Evolutionary conservation across 768 basidiomycete species (phyloP).

Genomic region (Lactarius tabidus): DNA sequence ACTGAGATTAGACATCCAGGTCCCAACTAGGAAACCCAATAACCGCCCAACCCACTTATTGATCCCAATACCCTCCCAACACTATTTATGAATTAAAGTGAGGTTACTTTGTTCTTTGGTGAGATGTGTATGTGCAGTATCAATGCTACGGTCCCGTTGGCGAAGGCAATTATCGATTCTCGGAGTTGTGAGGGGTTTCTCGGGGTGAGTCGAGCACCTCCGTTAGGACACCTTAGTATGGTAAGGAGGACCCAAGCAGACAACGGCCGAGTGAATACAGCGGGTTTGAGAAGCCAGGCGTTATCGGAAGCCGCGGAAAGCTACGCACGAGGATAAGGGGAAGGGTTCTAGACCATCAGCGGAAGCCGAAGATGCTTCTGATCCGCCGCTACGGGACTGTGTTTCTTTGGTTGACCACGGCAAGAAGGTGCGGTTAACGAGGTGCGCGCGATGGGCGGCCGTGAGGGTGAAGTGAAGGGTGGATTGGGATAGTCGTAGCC

Average conservation of each 20-base stretch:
- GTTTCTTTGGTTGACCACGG: slow-evolving; percentile 22
- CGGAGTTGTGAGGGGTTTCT: slow-evolving; percentile 21
- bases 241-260: slow-evolving; percentile 11
- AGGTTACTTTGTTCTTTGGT: not conserved
- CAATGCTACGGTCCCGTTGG: slow-evolving; percentile 10
- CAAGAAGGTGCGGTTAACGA: slow-evolving; percentile 22
- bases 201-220: slow-evolving; percentile 18
- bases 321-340: slow-evolving; percentile 26
- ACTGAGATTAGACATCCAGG: not conserved
- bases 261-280: slow-evolving; percentile 14
- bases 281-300: slow-evolving; percentile 21
- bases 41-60: not conserved
- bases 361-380: slow-evolving; percentile 25
- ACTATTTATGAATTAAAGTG: slow-evolving; percentile 7
- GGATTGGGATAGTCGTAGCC: slow-evolving; percentile 6
- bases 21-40: not conserved
- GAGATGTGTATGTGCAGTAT: not conserved
- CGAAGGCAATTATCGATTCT: slow-evolving; percentile 13
- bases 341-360: slow-evolving; percentile 22
- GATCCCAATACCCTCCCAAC: not conserved
- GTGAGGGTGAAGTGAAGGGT: slow-evolving; percentile 14
- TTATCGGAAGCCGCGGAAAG: slow-evolving; percentile 26
- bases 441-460: slow-evolving; percentile 26
- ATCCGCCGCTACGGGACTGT: slow-evolving; percentile 23
- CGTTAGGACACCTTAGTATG: slow-evolving; percentile 14